These are phyloP conservation scores for Apostasia ramifera DNA, from an alignment of 106 monocot genomes.

Conservation along the genomic window DNA sequence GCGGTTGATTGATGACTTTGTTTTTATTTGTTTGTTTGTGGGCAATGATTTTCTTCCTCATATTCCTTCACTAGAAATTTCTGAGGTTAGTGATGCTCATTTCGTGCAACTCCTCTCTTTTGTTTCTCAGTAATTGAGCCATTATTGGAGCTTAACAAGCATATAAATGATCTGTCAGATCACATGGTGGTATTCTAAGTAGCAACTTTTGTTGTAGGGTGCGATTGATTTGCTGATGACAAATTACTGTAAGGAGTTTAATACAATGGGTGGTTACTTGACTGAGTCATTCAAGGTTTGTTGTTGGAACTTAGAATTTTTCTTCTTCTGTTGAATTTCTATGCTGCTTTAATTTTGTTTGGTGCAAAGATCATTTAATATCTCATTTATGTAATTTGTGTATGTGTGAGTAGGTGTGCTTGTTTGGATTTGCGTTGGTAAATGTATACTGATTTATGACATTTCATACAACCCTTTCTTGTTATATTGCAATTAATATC, in stretches of 20 bases:
- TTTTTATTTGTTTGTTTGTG: constrained; percentile 56
- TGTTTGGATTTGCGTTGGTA: too few species aligned
- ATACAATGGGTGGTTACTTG: constrained; percentile 12
- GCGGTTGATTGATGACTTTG: constrained; percentile 50
- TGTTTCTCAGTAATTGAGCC: not conserved
- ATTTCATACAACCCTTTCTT: too few species aligned
- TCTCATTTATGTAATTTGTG: too few species aligned
- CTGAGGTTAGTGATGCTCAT: constrained; percentile 26
- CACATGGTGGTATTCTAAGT: not conserved
- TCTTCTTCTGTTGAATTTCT: not conserved
- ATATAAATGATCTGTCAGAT: too few species aligned
- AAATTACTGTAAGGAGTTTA: constrained; percentile 13
- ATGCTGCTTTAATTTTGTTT: not conserved
- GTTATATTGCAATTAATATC: too few species aligned
- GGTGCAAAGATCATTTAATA: too few species aligned
- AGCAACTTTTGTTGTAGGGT: not conserved
- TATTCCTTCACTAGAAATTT: constrained; percentile 50
- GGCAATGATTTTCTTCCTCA: constrained; percentile 64
- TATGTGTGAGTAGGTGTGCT: too few species aligned
- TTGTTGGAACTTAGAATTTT: not conserved
- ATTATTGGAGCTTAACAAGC: not conserved
- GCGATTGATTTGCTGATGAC: constrained; percentile 15
- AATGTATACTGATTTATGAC: too few species aligned
- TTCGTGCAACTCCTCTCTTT: not conserved
- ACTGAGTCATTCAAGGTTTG: constrained; percentile 13